A percentile compares a stretch with the other conserved stretches of the same genome.
phyloP scores from a whole-genome alignment of 345 rosid genomes.

The Gynandropsis gynandra region DNA sequence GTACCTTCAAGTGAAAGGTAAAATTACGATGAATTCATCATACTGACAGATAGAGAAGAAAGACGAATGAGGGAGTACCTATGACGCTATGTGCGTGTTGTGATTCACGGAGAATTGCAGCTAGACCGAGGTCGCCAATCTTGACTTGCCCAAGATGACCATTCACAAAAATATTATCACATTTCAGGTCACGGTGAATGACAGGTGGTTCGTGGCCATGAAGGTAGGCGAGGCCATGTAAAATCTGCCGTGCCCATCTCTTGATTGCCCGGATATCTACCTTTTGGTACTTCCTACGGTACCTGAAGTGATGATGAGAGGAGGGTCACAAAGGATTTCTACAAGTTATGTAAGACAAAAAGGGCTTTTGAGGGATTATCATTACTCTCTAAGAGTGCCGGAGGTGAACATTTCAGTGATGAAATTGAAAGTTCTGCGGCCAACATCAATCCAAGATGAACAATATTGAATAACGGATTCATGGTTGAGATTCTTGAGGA shows the following conservation, averaged over 20 bases:
- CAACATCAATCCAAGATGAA: constrained; percentile 69
- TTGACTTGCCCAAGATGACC: constrained; percentile 94
- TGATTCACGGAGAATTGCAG: constrained; percentile 69
- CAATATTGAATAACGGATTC: constrained; percentile 67
- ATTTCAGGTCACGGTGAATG: constrained; percentile 90
- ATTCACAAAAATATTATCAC: constrained; percentile 88
- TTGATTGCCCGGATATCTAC: constrained; percentile 71
- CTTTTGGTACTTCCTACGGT: constrained; percentile 49
- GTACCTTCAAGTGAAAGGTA: constrained; percentile 44
- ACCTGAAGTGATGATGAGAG: constrained; percentile 34
- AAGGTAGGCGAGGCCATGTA: constrained; percentile 60
- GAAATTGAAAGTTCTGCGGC: constrained; percentile 76
- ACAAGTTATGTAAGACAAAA: not conserved
- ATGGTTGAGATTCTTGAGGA: constrained; percentile 69
- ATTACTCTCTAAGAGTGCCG: constrained; percentile 82
- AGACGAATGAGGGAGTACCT: constrained; percentile 30
- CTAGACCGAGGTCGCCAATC: constrained; percentile 91
- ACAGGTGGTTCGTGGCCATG: constrained; percentile 87
- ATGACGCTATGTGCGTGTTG: constrained; percentile 84
- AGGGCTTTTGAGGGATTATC: not conserved
- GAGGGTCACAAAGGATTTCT: not conserved
- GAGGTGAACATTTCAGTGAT: constrained; percentile 94
- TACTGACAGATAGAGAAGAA: not conserved
- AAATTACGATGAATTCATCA: constrained; percentile 6
- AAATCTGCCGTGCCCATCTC: constrained; percentile 88